Evolutionary conservation across 2,329 filamentous ascomycete species (phyloP), one percentile per base, ranked within the genome.

Genomic region (Eurotiales sp.): DNA sequence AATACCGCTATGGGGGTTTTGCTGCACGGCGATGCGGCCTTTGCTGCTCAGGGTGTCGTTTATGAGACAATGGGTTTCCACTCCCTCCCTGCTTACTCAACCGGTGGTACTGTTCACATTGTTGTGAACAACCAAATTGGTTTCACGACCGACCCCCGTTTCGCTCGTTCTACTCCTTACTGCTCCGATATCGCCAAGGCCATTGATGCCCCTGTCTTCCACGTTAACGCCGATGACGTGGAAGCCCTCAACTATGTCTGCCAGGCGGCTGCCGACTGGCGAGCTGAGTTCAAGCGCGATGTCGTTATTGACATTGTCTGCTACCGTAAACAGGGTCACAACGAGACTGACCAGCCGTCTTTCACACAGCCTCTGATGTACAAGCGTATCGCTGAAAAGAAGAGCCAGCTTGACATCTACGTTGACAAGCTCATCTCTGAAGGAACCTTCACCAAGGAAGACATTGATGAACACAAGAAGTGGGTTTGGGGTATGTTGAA

Each of bases 361-460:
- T 99, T 99, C 80, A 99, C 93, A n/a, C 93, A 99, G 72, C 93
- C 93, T 36, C 77, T 96, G 61, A 99, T 99, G 93, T 99, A 99
- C 83, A 96, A 97, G 85, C 88, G 88, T 65, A 97, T 99, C 68
- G 82, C 85, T 61, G 80, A 86, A 54, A 90, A 97, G 71, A 81
- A 86, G 58, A 84, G 87, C 41, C 88, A 93, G 68, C 85, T 99
- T 54, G 87, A 95, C 67, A 88, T 89, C 64, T 99, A 99, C 69
- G 83, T 93, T 60, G 83, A 95, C 66, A 88, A 96, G 79, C 85
- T 99, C 49, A 79, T 96, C 39, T 80, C 90, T 56, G 91, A 96
- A 66, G 90, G 91, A 62, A 95, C 88, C 49, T 99, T 99, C 76
- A 96, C 89, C 60, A 92, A 96, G 77, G 91, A 93, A 64, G 93